A percentile compares a stretch with the other conserved stretches of the same genome.
phyloP scores from a whole-genome alignment of 805 yeast genomes.

The Wickerhamiella bombiphila region DNA sequence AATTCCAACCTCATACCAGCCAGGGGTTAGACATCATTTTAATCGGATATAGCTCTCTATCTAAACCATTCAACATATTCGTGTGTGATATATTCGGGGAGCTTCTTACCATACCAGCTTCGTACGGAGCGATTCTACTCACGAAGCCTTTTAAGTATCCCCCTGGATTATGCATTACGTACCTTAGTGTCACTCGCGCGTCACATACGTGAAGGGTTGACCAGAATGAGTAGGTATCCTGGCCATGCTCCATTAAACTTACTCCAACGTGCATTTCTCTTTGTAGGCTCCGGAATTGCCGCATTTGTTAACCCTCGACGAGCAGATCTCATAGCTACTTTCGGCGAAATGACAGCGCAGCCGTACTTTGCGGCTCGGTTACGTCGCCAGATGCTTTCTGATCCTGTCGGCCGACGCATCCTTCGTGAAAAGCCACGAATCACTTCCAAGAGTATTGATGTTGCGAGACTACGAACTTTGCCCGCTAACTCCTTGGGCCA shows the following conservation, averaged over 20 bases:
- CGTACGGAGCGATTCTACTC: background rate
- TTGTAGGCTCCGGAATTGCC: conserved; percentile 61
- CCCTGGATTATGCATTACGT: no score
- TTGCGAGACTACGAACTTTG: conserved; percentile 41
- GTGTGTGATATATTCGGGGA: no score
- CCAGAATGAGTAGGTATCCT: conserved; percentile 30
- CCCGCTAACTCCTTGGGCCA: conserved; percentile 65
- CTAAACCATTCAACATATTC: no score
- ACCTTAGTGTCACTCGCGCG: no score
- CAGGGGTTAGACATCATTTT: no score
- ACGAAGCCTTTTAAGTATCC: no score
- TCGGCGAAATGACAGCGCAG: conserved; percentile 81
- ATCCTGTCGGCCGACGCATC: conserved; percentile 62
- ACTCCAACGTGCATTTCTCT: conserved; percentile 49
- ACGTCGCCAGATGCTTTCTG: conserved; percentile 59
- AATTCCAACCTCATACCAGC: no score
- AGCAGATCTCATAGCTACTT: conserved; percentile 28
- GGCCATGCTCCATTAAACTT: conserved; percentile 65
- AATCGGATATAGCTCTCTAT: no score
- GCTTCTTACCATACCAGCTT: no score
- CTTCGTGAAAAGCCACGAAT: conserved; percentile 71
- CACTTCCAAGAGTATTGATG: conserved; percentile 53
- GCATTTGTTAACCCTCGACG: conserved; percentile 35
- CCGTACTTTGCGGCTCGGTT: conserved; percentile 48
- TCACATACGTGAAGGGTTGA: no score